Evolutionary conservation across 2,329 filamentous ascomycete species (phyloP), one percentile per base, ranked within the genome.

Genomic region (Diaporthe longicolla): DNA sequence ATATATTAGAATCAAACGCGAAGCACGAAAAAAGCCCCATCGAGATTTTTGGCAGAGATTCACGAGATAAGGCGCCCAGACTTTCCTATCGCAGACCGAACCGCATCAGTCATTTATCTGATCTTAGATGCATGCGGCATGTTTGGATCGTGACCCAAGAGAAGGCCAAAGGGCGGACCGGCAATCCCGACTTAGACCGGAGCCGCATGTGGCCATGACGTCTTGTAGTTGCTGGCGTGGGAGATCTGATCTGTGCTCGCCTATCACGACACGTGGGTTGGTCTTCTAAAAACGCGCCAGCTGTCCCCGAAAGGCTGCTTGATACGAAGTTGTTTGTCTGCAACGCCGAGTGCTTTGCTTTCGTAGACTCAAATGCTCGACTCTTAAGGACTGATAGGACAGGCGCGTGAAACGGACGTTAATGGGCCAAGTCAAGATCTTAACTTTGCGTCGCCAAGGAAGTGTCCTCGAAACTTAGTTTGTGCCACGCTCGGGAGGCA

Each of bases 151-250:
- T 21, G n/a, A 40, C 19, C 52, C 9, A 21, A 70, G 29, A 58
- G 35, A 52, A 17, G 17, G 24, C 58, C 29, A 15, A 45, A 54
- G n/a, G 29, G 29, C 35, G 19, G 37, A 63, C 57, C 48, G 69
- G 32, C 43, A 59, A 54, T 71, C 45, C 69, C 72, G 73, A 74
- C 43, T 43, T 43, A 17, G 69, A 73, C n/a, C 63, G 32, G 70
- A 71, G 70, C 70, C 57, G 70, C 70, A 63, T 71, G 57, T 63
- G 57, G 70, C 32, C 19, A 71, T 71, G 70, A 71, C 70, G 70
- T 71, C 70, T 48, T 50, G 15, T 7, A 59, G 40, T 21, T 58
- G 45, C n/a, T 68, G n/a, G 29, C 15, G 37, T 68, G 32, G 48
- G 26, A 54, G 48, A 68, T 54, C 48, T 13, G 63, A 68, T 68